Evolutionary conservation across 768 basidiomycete species (phyloP).

Genomic region (Thelephora ganbajun): DNA sequence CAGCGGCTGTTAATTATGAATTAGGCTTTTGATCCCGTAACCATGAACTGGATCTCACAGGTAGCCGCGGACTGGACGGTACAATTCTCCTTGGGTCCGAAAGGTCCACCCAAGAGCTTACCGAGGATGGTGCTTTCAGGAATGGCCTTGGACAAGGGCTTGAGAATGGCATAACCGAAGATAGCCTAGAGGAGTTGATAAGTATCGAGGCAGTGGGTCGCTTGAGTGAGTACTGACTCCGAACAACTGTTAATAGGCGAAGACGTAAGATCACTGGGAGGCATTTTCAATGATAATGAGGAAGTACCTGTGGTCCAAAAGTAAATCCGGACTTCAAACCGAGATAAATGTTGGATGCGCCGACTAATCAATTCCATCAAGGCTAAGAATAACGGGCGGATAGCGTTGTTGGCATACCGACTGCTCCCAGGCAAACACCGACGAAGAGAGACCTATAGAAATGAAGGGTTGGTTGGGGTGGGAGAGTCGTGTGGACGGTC

Average conservation of each 20-base stretch:
- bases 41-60: slow-evolving; percentile 15
- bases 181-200: slow-evolving; percentile 23
- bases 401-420: slow-evolving; percentile 6
- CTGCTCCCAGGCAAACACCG: slow-evolving; percentile 8
- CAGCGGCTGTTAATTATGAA: slow-evolving; percentile 23
- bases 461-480: not conserved
- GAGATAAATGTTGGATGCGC: slow-evolving; percentile 53
- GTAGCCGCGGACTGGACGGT: slow-evolving; percentile 47
- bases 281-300: not conserved
- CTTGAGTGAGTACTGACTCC: slow-evolving; percentile 21
- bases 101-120: slow-evolving; percentile 35
- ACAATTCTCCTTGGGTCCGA: slow-evolving; percentile 56
- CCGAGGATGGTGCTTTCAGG: slow-evolving; percentile 33
- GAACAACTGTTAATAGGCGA: slow-evolving; percentile 22
- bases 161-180: slow-evolving; percentile 47
- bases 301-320: slow-evolving; percentile 35
- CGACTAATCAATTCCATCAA: slow-evolving; percentile 35
- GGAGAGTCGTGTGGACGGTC: not conserved
- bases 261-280: not conserved
- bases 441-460: slow-evolving; percentile 7
- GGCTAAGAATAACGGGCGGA: slow-evolving; percentile 17
- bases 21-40: slow-evolving; percentile 9
- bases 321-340: slow-evolving; percentile 58
- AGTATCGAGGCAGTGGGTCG: not conserved
- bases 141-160: slow-evolving; percentile 34